These are phyloP conservation scores for Colletotrichum filicis DNA, from an alignment of 2,329 filamentous ascomycete genomes.

Conservation along the genomic window DNA sequence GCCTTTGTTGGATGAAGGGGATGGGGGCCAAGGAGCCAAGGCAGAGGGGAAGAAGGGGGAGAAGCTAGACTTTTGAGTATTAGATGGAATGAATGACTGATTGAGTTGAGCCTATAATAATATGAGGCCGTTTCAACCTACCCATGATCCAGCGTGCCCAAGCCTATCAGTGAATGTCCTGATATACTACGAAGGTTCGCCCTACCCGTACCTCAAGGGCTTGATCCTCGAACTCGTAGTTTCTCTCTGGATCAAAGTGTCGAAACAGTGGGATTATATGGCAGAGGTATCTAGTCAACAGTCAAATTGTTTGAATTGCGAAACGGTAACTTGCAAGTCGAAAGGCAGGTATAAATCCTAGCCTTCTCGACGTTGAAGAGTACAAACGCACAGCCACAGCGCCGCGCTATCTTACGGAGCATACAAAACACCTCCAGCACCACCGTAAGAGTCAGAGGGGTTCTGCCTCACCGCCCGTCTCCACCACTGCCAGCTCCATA, in stretches of 20 bases:
- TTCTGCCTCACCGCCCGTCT: constrained; percentile 2
- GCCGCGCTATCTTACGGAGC: not conserved
- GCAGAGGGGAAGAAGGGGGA: constrained; percentile 69
- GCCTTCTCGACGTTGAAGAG: constrained; percentile 6
- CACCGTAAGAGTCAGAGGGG: not conserved
- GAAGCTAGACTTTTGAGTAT: constrained; percentile 74
- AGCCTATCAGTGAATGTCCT: not conserved
- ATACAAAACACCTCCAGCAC: not conserved
- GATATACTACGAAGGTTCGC: not conserved
- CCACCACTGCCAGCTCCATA: constrained; percentile 7
- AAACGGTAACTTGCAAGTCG: not conserved
- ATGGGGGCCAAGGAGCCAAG: constrained; percentile 58
- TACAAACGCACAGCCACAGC: constrained; percentile 3
- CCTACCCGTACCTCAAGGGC: not conserved
- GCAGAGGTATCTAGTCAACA: too few relatives aligned
- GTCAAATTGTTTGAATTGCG: too few relatives aligned
- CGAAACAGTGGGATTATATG: too few relatives aligned
- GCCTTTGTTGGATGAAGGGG: constrained; percentile 78
- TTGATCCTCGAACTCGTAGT: too few relatives aligned
- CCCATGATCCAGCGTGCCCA: not conserved
- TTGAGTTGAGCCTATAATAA: not conserved
- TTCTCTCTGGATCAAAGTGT: too few relatives aligned
- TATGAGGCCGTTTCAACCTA: not conserved
- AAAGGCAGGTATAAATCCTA: not conserved
- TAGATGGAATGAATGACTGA: not conserved